Base-by-base conservation (phyloP, 164 flowering plant genomes). In the Warburgia ugandensis region DNA sequence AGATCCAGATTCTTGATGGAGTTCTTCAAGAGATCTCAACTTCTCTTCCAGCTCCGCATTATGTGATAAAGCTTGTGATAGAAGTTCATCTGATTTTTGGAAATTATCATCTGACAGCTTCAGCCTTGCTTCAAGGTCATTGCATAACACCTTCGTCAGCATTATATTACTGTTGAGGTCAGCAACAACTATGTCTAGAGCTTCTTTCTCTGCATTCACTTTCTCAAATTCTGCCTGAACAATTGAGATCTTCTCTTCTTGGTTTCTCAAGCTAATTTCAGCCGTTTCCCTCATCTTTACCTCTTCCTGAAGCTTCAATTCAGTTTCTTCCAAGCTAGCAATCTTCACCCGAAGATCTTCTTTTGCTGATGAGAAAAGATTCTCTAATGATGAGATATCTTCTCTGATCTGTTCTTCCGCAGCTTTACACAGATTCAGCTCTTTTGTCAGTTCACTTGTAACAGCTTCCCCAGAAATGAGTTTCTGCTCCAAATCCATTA, bases 21-120 rank as follows among this genome's bases (percentile, higher is more conserved):
- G 78, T 28, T 65, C 80, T 53, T 84, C 90, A 36, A 79, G 56
- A 20, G 80, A 73, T 62, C 73, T 76, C 63, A 85, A 22, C 68
- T 74, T 83, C 71, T 79, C 60, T 55, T 85, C 91, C 52, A 85
- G 76, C 58, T 88, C 96, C 23, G 58, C 61, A 48, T 72, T 82
- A 51, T 74, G 70, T 19, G 75, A 63, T 74, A 80, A 43, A 20
- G 90, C 84, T 65, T 84, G 70, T 16, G 84, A 65, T 20, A 84
- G 59, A 50, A 76, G 86, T 50, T 83, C 62, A 62, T 84, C 84
- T 5, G 76, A 35, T 67, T 78, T 77, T 29, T 22, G 25, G 65
- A 77, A 82, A 40, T 70, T 84, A 41, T 79, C 86, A 25, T 77
- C 80, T 2, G 88, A 79, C 26, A 54, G 45, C 71, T 72, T 72